phyloP scores from a whole-genome alignment of 1,284 basidiomycete genomes.

The Heterobasidion irregulare region DNA sequence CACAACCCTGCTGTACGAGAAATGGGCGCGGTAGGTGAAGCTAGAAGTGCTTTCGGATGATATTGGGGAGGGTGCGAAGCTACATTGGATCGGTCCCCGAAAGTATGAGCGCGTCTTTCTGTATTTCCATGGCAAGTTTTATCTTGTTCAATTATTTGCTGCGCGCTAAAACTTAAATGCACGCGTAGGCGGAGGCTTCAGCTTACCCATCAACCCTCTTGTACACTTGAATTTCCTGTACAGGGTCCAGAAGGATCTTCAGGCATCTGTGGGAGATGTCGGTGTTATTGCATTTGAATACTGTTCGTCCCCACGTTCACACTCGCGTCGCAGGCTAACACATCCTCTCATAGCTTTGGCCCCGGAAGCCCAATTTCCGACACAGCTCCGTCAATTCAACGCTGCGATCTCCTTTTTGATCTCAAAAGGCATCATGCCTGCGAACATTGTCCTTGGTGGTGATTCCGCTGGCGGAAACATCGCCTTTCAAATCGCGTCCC shows the following conservation, averaged over 20 bases:
- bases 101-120: neutral
- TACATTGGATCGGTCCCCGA: neutral
- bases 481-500: constrained; percentile 20
- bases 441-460: constrained; percentile 16
- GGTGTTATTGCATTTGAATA: neutral
- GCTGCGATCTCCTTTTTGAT: constrained; percentile 10
- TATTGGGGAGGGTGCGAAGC: neutral
- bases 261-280: neutral
- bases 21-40: neutral
- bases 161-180: neutral
- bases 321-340: neutral
- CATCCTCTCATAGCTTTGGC: constrained; percentile 4
- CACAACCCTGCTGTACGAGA: constrained; percentile 1
- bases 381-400: constrained; percentile 13
- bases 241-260: neutral
- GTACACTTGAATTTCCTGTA: neutral
- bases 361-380: constrained; percentile 12
- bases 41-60: neutral
- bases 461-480: constrained; percentile 29
- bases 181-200: neutral
- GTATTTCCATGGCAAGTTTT: constrained; percentile 5
- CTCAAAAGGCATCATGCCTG: constrained; percentile 7
- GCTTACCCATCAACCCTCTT: neutral
- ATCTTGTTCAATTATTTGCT: neutral
- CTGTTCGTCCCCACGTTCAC: neutral